Evolutionary conservation across 768 basidiomycete species (phyloP).

Genomic region (Lyophyllum decastes): DNA sequence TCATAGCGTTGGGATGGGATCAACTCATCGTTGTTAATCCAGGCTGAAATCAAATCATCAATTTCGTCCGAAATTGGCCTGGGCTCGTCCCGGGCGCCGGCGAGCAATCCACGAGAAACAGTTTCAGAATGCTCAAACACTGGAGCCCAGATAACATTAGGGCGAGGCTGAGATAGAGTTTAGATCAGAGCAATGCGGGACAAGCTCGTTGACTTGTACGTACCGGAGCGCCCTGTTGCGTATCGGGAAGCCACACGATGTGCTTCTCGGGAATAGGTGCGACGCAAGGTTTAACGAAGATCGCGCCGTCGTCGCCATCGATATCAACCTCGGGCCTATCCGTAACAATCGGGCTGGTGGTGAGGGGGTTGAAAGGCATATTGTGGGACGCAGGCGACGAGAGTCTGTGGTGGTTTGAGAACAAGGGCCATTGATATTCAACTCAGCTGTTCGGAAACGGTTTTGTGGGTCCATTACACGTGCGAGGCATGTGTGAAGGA

Average conservation of each 20-base stretch:
- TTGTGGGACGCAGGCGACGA: not conserved
- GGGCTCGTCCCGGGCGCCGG: no score
- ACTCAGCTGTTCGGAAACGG: no score
- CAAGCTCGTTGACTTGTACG: no score
- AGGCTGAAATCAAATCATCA: not conserved
- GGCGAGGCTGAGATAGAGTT: no score
- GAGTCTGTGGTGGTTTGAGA: not conserved
- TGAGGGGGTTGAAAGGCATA: not conserved
- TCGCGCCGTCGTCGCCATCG: not conserved
- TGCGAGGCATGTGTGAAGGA: no score
- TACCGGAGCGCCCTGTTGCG: not conserved
- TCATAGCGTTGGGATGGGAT: not conserved
- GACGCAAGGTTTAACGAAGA: not conserved
- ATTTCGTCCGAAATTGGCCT: not conserved
- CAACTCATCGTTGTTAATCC: not conserved
- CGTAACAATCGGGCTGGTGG: not conserved
- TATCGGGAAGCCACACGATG: not conserved
- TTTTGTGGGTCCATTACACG: no score
- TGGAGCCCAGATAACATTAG: no score
- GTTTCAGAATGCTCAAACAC: not conserved
- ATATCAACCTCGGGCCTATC: not conserved
- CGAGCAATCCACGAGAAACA: not conserved
- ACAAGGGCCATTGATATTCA: not conserved
- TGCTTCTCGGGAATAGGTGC: not conserved
- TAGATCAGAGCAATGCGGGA: no score